A percentile compares a stretch with the other conserved stretches of the same genome.
These are phyloP conservation scores for Cutaneotrichosporon sp. DNA, from an alignment of 1,284 basidiomycete genomes.

Conservation along the genomic window DNA sequence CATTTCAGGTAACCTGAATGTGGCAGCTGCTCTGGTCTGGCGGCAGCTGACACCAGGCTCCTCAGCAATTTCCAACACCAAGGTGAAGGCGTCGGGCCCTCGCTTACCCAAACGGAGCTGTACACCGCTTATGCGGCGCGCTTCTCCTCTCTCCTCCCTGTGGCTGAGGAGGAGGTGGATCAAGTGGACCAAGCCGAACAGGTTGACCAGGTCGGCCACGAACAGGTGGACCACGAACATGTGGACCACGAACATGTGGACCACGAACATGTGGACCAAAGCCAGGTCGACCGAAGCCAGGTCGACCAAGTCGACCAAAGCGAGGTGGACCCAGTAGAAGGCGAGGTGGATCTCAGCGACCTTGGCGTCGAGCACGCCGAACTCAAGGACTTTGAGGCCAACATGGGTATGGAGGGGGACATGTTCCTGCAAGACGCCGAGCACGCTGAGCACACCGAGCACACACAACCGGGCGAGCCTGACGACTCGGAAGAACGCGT, in stretches of 20 bases:
- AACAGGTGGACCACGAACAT: neutral
- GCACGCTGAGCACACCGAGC: neutral
- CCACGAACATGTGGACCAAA: neutral
- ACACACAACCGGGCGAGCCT: neutral
- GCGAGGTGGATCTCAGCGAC: neutral
- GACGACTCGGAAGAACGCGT: neutral
- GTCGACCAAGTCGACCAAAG: neutral
- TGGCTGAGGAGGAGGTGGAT: conserved; percentile 4
- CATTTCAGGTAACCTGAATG: no score
- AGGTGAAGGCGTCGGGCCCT: conserved; percentile 22
- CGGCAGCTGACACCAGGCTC: conserved; percentile 31
- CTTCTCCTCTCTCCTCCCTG: conserved; percentile 34
- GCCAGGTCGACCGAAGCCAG: conserved; percentile 1
- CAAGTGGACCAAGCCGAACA: conserved; percentile 6
- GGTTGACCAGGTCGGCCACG: neutral
- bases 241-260: conserved; percentile 4
- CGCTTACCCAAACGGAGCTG: conserved; percentile 44
- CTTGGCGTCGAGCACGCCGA: conserved; percentile 12
- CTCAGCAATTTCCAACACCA: conserved; percentile 42
- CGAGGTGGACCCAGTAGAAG: neutral
- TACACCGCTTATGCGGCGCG: conserved; percentile 46
- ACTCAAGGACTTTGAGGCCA: conserved; percentile 26
- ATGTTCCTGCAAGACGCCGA: conserved; percentile 14
- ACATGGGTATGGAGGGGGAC: conserved; percentile 28
- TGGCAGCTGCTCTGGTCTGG: no score